Percentiles rank a stretch among this genome's conserved stretches.
phyloP scores from a whole-genome alignment of 2,329 filamentous ascomycete species.

The Aureobasidium namibiae region DNA sequence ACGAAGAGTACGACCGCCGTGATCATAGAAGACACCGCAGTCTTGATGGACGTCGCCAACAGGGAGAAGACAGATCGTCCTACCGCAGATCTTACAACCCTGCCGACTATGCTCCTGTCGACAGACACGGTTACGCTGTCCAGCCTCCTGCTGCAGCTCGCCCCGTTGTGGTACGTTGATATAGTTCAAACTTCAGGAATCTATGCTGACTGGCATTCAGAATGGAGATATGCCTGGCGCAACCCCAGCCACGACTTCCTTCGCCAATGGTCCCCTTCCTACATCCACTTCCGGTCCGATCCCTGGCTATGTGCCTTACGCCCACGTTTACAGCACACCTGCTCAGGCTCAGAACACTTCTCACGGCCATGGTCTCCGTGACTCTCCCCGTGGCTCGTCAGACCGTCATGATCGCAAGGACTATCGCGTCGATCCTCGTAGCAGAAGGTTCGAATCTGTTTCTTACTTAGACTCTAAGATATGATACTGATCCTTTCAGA shows the following conservation, averaged over 20 bases:
- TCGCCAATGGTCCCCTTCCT: neutral
- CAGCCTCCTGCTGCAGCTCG: neutral
- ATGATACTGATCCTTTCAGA: neutral
- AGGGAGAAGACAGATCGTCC: neutral
- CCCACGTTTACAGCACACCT: constrained; percentile 24
- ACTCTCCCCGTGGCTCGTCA: neutral
- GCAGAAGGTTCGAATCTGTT: neutral
- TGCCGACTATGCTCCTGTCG: constrained; percentile 8
- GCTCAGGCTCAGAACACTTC: neutral
- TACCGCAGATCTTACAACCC: constrained; percentile 9
- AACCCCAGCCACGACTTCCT: neutral
- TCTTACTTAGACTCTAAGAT: neutral
- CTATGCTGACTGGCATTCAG: neutral
- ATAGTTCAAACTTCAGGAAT: neutral
- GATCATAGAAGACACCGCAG: constrained; percentile 6
- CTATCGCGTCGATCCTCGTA: neutral
- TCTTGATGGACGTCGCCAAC: constrained; percentile 1
- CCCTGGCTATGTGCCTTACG: constrained; percentile 27
- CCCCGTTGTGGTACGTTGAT: neutral
- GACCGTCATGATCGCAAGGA: neutral
- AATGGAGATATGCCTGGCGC: neutral
- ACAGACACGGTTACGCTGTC: neutral
- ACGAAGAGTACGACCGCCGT: neutral
- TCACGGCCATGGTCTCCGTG: neutral
- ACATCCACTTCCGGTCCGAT: constrained; percentile 14